Evolutionary conservation across 345 rosid genomes (phyloP).

Genomic region (Isatis tinctoria): DNA sequence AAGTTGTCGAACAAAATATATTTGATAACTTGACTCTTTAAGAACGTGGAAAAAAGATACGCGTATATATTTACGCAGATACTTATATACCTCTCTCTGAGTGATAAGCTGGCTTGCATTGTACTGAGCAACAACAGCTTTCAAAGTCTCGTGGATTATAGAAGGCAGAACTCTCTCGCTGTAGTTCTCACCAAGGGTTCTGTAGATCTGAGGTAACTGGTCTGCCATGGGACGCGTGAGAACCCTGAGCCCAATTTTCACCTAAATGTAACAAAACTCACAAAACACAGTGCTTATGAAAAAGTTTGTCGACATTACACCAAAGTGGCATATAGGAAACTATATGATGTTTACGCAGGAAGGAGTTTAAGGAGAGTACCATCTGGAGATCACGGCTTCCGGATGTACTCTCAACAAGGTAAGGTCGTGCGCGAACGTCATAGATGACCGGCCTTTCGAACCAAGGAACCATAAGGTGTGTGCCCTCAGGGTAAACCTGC

Average conservation of each 20-base stretch:
- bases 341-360: not conserved
- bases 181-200: slow-evolving; percentile 74
- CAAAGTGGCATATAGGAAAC: not conserved
- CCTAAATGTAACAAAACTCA: slow-evolving; percentile 39
- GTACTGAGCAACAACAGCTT: slow-evolving; percentile 89
- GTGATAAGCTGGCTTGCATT: slow-evolving; percentile 96
- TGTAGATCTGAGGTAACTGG: slow-evolving; percentile 65
- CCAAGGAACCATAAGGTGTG: slow-evolving; percentile 87
- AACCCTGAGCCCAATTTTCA: slow-evolving; percentile 88
- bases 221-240: slow-evolving; percentile 80
- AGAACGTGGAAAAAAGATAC: not conserved
- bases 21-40: not conserved
- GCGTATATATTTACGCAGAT: not conserved
- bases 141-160: slow-evolving; percentile 79
- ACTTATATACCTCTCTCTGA: slow-evolving; percentile 69
- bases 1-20: not conserved
- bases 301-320: not conserved
- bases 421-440: slow-evolving; percentile 87
- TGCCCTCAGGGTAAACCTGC: slow-evolving; percentile 93
- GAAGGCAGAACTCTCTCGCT: slow-evolving; percentile 85
- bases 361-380: slow-evolving; percentile 37
- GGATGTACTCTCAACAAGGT: slow-evolving; percentile 81
- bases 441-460: slow-evolving; percentile 81
- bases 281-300: not conserved
- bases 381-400: slow-evolving; percentile 97